Percentiles rank a stretch among this genome's conserved stretches.
phyloP scores from a whole-genome alignment of 106 monocot species.

The Acanthochlamys bracteata region DNA sequence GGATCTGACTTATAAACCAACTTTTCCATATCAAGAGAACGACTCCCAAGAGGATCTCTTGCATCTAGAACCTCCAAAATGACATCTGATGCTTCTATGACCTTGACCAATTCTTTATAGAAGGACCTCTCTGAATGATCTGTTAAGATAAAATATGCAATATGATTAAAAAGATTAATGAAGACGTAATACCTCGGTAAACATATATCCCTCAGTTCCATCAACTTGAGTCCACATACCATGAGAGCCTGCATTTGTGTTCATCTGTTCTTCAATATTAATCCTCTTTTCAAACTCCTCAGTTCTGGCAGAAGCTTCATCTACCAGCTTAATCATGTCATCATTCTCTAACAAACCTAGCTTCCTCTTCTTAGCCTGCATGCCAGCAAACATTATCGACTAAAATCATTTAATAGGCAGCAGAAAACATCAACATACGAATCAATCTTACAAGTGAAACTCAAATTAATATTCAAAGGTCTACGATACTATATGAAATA shows the following conservation, averaged over 20 bases:
- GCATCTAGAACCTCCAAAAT: slow-evolving; percentile 98
- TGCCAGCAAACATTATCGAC: background rate
- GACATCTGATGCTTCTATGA: slow-evolving; percentile 97
- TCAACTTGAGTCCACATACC: slow-evolving; percentile 17
- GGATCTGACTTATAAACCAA: slow-evolving; percentile 78
- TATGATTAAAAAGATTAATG: no score
- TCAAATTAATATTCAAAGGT: no score
- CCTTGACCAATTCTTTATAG: slow-evolving; percentile 88
- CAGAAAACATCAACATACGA: no score
- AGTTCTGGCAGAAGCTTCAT: slow-evolving; percentile 24
- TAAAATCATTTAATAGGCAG: background rate
- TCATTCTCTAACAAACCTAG: slow-evolving; percentile 44
- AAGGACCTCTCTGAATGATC: slow-evolving; percentile 92
- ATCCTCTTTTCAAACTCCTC: slow-evolving; percentile 26
- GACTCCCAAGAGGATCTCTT: slow-evolving; percentile 90
- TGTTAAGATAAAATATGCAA: slow-evolving; percentile 16
- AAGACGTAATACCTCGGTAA: background rate
- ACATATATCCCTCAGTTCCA: background rate
- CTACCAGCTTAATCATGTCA: slow-evolving; percentile 24
- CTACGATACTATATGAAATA: no score
- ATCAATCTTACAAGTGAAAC: no score
- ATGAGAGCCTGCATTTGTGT: slow-evolving; percentile 28
- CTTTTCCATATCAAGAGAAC: slow-evolving; percentile 91
- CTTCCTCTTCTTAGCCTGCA: slow-evolving; percentile 80
- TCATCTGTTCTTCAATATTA: slow-evolving; percentile 14